Evolutionary conservation across 441 rosid genomes (phyloP), one percentile per base, ranked within the genome.

Genomic region (Flueggea neowawraea): DNA sequence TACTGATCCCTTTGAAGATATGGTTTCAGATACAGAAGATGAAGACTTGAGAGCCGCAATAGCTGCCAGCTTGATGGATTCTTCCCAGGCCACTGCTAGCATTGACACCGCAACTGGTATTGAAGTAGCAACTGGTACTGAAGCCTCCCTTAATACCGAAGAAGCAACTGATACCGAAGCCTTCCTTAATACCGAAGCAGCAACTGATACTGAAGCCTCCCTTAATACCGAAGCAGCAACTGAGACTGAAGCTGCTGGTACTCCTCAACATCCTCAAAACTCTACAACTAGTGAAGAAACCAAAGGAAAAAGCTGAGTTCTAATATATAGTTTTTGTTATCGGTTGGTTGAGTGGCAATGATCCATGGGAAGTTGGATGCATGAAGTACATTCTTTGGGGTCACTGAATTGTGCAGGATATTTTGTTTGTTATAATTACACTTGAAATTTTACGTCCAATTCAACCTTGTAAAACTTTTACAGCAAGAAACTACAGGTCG

Each of bases 21-120:
- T 67, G 55, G 83, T 88, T 60, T 67, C 78, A 22, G 86, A 76
- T 60, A 74, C 73, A 73, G 97, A 94, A 72, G 95, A 84, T 12
- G 87, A 82, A 69, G 90, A 91, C 68, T 75, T 88, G 86, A 87
- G 82, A 72, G 96, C 95, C 17, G 97, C 93, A 6, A 88, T 85
- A 62, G 97, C 97, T 65, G 95, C 93, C 28, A 90, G 96, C 81
- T 69, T 87, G 83, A 73, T 89, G 86, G 91, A 87, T 73, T 68
- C 86, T 64, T 72, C 84, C 47, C 82, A 81, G 10, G 72, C 78
- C 43, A 52, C 62, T 13, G 66, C 73, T 43, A 66, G 55, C 16
- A 71, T 63, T 14, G 84, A 78, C 52, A 74, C 72, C 9, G 0
- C 41, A 1, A 36, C 41, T 5, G 41, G 41, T 36, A 36, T 5